Percentiles rank a stretch among this genome's conserved stretches.
phyloP scores from a whole-genome alignment of 1,284 basidiomycete genomes.

The Moesziomyces aphidis region DNA sequence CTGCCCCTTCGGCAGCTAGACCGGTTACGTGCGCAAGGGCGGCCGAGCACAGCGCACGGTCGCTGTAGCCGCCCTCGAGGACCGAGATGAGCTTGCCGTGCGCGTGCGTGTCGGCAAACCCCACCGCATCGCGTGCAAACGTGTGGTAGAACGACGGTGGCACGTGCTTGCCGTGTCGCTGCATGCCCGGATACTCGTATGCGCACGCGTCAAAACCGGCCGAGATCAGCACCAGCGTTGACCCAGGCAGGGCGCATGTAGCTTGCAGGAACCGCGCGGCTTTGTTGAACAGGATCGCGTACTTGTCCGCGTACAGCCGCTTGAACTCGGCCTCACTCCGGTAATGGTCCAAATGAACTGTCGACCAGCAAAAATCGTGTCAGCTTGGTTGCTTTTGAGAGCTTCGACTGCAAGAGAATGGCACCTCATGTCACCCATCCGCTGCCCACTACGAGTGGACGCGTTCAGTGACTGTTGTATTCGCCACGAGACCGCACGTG shows the following conservation, averaged over 20 bases:
- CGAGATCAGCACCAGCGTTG: constrained; percentile 75
- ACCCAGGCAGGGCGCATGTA: constrained; percentile 77
- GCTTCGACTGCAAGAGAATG: background rate
- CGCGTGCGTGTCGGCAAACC: constrained; percentile 77
- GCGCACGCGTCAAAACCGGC: constrained; percentile 91
- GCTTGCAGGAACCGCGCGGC: constrained; percentile 79
- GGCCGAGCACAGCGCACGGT: constrained; percentile 79
- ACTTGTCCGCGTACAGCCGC: constrained; percentile 78
- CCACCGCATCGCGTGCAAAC: constrained; percentile 80
- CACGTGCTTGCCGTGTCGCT: constrained; percentile 88
- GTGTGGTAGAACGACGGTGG: constrained; percentile 87
- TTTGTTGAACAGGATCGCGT: constrained; percentile 77
- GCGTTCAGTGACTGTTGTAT: background rate
- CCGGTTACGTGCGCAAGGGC: constrained; percentile 59
- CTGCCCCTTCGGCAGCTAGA: constrained; percentile 5
- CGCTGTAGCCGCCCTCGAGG: constrained; percentile 94
- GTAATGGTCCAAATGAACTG: constrained; percentile 87
- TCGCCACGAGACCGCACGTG: constrained; percentile 20
- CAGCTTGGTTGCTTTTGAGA: background rate
- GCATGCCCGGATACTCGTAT: constrained; percentile 92
- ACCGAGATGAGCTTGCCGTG: constrained; percentile 83
- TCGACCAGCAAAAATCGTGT: constrained; percentile 62
- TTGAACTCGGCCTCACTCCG: constrained; percentile 81
- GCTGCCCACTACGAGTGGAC: background rate
- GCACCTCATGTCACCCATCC: constrained; percentile 26